Evolutionary conservation across 139 green algal genomes (phyloP), one percentile per base, ranked within the genome.

Genomic region (Marvania coccoides): DNA sequence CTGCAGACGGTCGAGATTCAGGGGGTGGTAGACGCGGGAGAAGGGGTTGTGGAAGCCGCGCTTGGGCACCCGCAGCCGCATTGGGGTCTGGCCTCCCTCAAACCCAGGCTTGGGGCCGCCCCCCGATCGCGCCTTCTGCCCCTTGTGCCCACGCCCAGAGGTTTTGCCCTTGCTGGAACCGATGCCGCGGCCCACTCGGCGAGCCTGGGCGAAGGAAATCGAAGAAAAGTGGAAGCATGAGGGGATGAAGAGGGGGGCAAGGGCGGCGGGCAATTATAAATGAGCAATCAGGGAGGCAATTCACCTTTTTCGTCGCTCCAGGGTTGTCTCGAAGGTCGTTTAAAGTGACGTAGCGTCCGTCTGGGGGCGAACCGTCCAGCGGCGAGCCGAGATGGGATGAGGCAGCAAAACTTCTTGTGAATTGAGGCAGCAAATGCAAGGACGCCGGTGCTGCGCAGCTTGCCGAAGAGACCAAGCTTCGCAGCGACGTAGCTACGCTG

Each of bases 31-130:
- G 15, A 40, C 39, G 23, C 33, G 26, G 23, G 48, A 59, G 61
- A 68, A 82, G 40, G 72, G 73, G 53, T 92, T 91, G 48, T 77
- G 63, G 61, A 94, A 94, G 15, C 87, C 87, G 30, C 79, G 70
- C 58, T 88, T 88, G 8, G 83, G 81, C 13, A 87, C 28, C 9
- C 79, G 71, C 35, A 82, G 48, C 6, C 76, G 55, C 54, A 92
- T 68, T n/a, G 87, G 87, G 36, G 82, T 94, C 72, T 92, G 85
- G 3, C 87, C 87, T 29, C 87, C 87, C 66, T 94, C 87, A 71
- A 94, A 94, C 0, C 87, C 87, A 1, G 80, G 36, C 69, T 76
- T 79, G 2, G 76, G 72, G 10, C 9, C 38, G 58, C 19, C 38
- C 68, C 79, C 81, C 65, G 71, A 61, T 9, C 87, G 74, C 28